Conservation (phyloP, 2,329 filamentous ascomycete species). For the Pseudofabraea citricarpa region DNA sequence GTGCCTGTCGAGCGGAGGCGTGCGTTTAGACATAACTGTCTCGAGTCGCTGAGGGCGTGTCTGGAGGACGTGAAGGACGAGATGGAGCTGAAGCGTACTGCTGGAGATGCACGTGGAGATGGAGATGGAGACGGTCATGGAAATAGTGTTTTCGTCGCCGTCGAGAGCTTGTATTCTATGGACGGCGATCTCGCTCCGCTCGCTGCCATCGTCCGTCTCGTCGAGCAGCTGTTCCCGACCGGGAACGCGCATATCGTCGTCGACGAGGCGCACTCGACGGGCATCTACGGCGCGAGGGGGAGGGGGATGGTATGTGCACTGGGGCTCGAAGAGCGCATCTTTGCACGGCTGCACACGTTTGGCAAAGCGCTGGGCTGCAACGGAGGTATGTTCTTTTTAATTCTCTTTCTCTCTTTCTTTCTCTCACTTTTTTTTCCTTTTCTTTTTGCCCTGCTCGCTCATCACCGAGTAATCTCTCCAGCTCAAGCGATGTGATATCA, state of each 20-base stretch:
- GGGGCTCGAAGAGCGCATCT: constrained; percentile 50
- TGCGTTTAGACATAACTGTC: constrained; percentile 54
- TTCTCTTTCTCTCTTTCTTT: background rate
- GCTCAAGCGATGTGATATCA: too few relatives aligned
- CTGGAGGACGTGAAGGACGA: constrained; percentile 13
- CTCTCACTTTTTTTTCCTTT: too few relatives aligned
- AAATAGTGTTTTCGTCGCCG: constrained; percentile 59
- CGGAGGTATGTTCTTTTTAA: constrained; percentile 50
- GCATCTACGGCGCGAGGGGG: constrained; percentile 51
- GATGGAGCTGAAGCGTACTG: constrained; percentile 21
- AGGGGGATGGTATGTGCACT: constrained; percentile 53
- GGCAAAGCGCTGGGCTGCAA: constrained; percentile 64
- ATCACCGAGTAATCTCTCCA: too few relatives aligned
- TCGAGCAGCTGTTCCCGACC: constrained; percentile 49
- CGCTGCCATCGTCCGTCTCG: constrained; percentile 49
- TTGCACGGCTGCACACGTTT: constrained; percentile 59
- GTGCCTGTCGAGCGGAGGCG: constrained; percentile 40
- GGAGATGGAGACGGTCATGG: constrained; percentile 20
- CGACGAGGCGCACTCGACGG: constrained; percentile 65
- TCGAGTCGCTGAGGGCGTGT: constrained; percentile 28
- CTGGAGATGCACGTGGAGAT: background rate
- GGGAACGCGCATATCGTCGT: constrained; percentile 60
- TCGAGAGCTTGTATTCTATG: constrained; percentile 78
- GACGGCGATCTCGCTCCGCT: constrained; percentile 71
- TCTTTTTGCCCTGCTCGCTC: too few relatives aligned